A percentile compares a stretch with the other conserved stretches of the same genome.
These are phyloP conservation scores for Ilex paraguariensis DNA, from an alignment of 305 asterid genomes.

Conservation along the genomic window DNA sequence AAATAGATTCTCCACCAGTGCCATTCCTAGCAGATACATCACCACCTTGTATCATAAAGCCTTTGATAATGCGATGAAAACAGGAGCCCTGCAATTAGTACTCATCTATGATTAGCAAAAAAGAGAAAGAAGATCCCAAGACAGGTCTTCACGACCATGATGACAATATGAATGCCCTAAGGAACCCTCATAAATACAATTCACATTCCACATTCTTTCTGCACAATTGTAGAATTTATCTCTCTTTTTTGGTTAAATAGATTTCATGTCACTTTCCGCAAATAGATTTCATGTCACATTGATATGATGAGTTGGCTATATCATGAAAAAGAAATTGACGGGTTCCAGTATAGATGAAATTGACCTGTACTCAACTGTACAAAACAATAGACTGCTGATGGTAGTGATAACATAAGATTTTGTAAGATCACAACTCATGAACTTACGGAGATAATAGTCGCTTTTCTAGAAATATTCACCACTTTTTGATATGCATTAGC, in stretches of 20 bases:
- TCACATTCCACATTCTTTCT: too few relatives aligned
- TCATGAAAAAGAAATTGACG: too few relatives aligned
- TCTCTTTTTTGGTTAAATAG: too few relatives aligned
- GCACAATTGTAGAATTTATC: too few relatives aligned
- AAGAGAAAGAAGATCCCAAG: not conserved
- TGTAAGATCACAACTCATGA: not conserved
- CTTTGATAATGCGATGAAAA: slow-evolving; percentile 32
- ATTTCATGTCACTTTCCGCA: too few relatives aligned
- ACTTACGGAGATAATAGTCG: not conserved
- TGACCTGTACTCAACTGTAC: too few relatives aligned
- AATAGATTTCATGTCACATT: too few relatives aligned
- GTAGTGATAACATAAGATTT: not conserved
- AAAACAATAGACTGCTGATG: not conserved
- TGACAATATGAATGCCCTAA: too few relatives aligned
- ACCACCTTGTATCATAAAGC: slow-evolving; percentile 33
- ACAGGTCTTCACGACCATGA: too few relatives aligned
- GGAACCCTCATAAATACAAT: too few relatives aligned
- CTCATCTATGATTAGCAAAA: not conserved
- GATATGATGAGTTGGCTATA: too few relatives aligned
- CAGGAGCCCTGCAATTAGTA: slow-evolving; percentile 29
- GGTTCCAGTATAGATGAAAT: too few relatives aligned
- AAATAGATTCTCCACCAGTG: slow-evolving; percentile 34
- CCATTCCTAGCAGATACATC: slow-evolving; percentile 33
- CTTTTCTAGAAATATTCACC: not conserved
- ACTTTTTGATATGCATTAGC: not conserved